Percentiles rank a stretch among this genome's conserved stretches.
These are phyloP conservation scores for Flaveria linearis DNA, from an alignment of 129 eudicot species.

Conservation along the genomic window DNA sequence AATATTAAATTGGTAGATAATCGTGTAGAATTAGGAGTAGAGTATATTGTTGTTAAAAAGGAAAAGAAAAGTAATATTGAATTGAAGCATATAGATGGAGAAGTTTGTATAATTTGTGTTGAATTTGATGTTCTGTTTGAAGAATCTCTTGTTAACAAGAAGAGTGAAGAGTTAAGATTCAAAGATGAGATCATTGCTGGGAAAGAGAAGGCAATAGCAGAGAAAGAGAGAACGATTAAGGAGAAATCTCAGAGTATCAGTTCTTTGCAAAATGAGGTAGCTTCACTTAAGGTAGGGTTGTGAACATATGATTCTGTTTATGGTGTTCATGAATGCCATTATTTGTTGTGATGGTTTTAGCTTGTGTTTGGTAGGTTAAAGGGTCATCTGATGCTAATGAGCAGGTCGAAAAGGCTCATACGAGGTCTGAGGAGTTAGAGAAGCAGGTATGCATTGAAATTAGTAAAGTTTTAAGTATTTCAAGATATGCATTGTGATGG, in stretches of 20 bases:
- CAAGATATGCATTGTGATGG: background rate
- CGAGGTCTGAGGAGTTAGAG: conserved; percentile 55
- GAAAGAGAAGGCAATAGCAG: conserved; percentile 51
- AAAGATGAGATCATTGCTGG: conserved; percentile 56
- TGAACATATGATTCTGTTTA: background rate
- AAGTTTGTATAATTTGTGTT: background rate
- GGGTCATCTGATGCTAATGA: conserved; percentile 51
- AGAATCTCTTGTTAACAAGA: conserved; percentile 60
- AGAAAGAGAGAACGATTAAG: conserved; percentile 52
- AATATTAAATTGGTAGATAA: no score
- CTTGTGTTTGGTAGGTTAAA: conserved; percentile 46
- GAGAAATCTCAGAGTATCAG: conserved; percentile 53
- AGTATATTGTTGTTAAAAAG: no score
- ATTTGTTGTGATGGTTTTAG: background rate
- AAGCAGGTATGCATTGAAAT: conserved; percentile 50
- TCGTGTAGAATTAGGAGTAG: no score
- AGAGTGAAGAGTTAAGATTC: conserved; percentile 42
- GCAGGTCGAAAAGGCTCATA: conserved; percentile 53
- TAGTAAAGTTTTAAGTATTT: background rate
- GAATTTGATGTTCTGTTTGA: conserved; percentile 22
- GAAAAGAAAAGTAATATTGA: no score
- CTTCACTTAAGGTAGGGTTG: conserved; percentile 50
- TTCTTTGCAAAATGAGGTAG: conserved; percentile 53
- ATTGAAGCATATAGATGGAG: no score
- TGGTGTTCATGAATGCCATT: background rate